Percentiles rank a stretch among this genome's conserved stretches.
Evolutionary conservation across 2,329 filamentous ascomycete genomes (phyloP).

Genomic region (Xylariomycetidae sp.): DNA sequence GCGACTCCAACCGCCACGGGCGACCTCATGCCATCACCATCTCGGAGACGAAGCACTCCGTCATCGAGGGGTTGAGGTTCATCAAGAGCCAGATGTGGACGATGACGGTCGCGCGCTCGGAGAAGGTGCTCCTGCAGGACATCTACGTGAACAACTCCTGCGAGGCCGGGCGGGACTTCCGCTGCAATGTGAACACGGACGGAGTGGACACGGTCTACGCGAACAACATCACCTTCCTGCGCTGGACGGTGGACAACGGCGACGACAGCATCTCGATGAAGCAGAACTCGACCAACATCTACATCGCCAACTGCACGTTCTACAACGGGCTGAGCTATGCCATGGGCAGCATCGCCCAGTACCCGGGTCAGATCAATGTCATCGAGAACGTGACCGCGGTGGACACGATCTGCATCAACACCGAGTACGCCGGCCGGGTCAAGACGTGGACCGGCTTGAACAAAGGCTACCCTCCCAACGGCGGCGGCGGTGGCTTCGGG

Average conservation of each 20-base stretch:
- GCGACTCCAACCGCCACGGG: constrained; percentile 36
- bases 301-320: constrained; percentile 42
- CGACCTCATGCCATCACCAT: constrained; percentile 45
- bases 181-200: constrained; percentile 6
- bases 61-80: constrained; percentile 42
- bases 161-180: constrained; percentile 10
- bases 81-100: constrained; percentile 57
- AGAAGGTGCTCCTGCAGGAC: constrained; percentile 36
- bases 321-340: constrained; percentile 47
- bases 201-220: constrained; percentile 28
- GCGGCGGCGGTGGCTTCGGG: constrained; percentile 50
- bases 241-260: constrained; percentile 44
- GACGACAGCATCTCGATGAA: constrained; percentile 50
- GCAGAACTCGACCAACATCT: constrained; percentile 49
- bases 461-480: constrained; percentile 48
- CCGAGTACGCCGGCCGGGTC: constrained; percentile 43
- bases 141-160: constrained; percentile 3
- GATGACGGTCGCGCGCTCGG: constrained; percentile 45
- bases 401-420: constrained; percentile 41
- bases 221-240: constrained; percentile 44
- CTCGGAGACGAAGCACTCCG: constrained; percentile 39
- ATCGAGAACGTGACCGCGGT: constrained; percentile 42
- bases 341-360: constrained; percentile 53
- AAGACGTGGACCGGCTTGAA: constrained; percentile 54
- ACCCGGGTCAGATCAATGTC: constrained; percentile 38